Base-by-base conservation (phyloP, 495 filamentous ascomycete species). In the Letharia columbiana region DNA sequence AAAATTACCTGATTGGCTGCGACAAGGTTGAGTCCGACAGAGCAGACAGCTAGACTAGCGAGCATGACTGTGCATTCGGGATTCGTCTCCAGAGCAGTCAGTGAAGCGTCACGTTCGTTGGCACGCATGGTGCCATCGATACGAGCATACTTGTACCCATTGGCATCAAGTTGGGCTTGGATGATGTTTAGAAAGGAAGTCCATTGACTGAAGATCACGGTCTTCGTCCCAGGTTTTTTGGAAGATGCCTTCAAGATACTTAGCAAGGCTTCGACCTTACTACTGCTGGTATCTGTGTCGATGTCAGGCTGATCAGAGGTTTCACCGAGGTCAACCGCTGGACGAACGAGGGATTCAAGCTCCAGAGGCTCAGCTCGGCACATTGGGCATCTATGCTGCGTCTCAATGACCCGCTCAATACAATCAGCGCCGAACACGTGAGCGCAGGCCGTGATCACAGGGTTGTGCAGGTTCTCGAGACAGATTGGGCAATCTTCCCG, bases 121-220 rank as follows among this genome's bases (percentile, higher is more conserved):
- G 86, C 82, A 17, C 75, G 78, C 89, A 96, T 92, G 67, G 85
- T 88, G 58, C 92, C 92, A 73, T 96, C 92, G 60, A 98, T 87
- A 49, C 92, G 87, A 23, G 82, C 82, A 75, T 86, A 92, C 23
- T 77, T 83, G 72, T 89, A 84, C 0, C 82, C 81, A 12, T 80
- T 77, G 20, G 83, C 78, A 23, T 80, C 71, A 12, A 98, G 81
- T 64, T 94, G 86, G 1, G 81, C 78, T 71, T 91, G 84, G 50
- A 96, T 83, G 62, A 96, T 82, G 59, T 89, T 82, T 3, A 98
- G 81, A 78, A 96, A 96, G 7, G 84, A 87, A 0, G 92, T 96
- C 92, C 92, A 98, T 72, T 96, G 92, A 15, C 87, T 91, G 79
- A 98, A 98, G 44, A 96, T 83, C 62, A 98, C 86, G 5, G 91